These are phyloP conservation scores for Aspergillus hiratsukae DNA, from an alignment of 2,329 filamentous ascomycete species.

Conservation along the genomic window DNA sequence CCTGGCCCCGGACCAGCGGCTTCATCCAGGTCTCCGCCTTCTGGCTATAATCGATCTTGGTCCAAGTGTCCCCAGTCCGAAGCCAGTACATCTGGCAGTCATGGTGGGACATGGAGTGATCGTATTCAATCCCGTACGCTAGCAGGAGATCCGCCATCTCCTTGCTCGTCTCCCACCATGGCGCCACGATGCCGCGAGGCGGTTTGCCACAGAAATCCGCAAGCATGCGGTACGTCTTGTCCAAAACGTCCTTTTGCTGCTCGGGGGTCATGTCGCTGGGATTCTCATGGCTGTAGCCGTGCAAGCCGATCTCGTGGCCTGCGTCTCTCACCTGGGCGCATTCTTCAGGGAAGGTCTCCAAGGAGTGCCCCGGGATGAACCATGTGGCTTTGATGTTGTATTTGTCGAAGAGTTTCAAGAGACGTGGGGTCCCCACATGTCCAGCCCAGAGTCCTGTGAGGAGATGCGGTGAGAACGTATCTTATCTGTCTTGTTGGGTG, in stretches of 20 bases:
- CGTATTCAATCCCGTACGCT: slow-evolving; percentile 42
- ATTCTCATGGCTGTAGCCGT: slow-evolving; percentile 73
- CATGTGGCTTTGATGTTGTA: slow-evolving; percentile 67
- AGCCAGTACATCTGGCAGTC: slow-evolving; percentile 45
- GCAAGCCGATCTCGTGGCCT: slow-evolving; percentile 63
- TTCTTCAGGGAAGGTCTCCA: slow-evolving; percentile 65
- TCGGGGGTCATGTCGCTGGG: slow-evolving; percentile 67
- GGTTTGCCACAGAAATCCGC: slow-evolving; percentile 72
- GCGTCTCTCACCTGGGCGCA: slow-evolving; percentile 58
- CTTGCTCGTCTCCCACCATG: slow-evolving; percentile 69
- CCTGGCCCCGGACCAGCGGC: slow-evolving; percentile 43
- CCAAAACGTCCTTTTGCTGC: slow-evolving; percentile 70
- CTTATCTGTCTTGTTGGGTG: background rate
- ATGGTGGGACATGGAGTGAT: slow-evolving; percentile 43
- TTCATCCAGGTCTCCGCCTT: slow-evolving; percentile 45
- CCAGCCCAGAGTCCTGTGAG: slow-evolving; percentile 60
- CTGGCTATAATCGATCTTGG: slow-evolving; percentile 42
- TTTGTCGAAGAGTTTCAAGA: slow-evolving; percentile 68
- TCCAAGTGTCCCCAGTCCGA: slow-evolving; percentile 42
- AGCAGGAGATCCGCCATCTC: slow-evolving; percentile 54
- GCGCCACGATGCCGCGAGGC: slow-evolving; percentile 67
- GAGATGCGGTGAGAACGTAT: background rate
- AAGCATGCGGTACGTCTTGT: slow-evolving; percentile 70
- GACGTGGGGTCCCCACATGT: slow-evolving; percentile 59
- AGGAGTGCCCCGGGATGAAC: slow-evolving; percentile 61